These are phyloP conservation scores for Dianthus caryophyllus DNA, from an alignment of 148 eudicot species.

Conservation along the genomic window DNA sequence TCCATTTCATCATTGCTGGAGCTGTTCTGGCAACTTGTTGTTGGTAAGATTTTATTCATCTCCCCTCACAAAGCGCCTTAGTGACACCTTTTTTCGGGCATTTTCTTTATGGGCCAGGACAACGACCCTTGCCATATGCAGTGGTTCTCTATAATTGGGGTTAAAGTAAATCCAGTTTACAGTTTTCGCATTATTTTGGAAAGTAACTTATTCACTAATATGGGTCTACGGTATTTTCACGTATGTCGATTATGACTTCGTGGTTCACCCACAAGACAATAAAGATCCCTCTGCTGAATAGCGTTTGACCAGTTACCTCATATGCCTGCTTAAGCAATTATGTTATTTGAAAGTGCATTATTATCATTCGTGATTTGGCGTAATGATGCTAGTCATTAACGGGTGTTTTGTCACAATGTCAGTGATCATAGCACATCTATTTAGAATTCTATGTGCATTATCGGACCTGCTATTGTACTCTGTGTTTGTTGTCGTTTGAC, in stretches of 20 bases:
- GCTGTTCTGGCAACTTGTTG: constrained; percentile 67
- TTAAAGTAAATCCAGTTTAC: background rate
- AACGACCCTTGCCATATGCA: background rate
- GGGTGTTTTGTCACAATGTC: background rate
- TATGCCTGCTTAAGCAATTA: background rate
- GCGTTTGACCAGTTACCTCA: background rate
- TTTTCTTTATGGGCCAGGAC: background rate
- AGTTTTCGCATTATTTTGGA: background rate
- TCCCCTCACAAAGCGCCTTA: background rate
- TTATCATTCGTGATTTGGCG: background rate
- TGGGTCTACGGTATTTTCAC: background rate
- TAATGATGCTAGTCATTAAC: background rate
- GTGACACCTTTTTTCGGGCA: background rate
- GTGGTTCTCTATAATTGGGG: background rate
- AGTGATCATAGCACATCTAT: background rate
- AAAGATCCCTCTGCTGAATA: background rate
- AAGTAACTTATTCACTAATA: background rate
- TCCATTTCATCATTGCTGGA: constrained; percentile 68
- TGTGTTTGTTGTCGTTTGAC: background rate
- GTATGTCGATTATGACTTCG: background rate
- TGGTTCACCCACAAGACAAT: background rate
- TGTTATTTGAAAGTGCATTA: background rate
- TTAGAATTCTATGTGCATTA: background rate
- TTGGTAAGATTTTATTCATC: constrained; percentile 46
- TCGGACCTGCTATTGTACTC: background rate